Evolutionary conservation across 23 red algal species (phyloP).

Genomic region (Agarophyton chilense): DNA sequence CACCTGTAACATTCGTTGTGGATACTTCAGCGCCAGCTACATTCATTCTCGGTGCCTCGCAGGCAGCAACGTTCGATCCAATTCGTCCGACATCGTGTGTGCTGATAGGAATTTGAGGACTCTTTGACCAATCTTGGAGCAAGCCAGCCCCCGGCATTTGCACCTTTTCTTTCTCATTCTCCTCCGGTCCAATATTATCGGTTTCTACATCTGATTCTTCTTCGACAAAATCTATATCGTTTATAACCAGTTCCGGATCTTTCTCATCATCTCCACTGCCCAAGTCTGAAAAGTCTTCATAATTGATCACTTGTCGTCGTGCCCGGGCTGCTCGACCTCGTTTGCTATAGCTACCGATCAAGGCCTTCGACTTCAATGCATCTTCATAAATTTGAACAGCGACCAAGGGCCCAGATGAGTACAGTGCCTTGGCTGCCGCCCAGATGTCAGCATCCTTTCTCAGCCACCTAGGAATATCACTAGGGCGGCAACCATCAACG

Average conservation of each 20-base stretch:
- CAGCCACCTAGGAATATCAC: conserved; percentile 37
- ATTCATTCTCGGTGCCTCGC: neutral
- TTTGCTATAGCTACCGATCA: conserved; percentile 42
- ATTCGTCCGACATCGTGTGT: too few relatives aligned
- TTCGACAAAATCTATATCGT: neutral
- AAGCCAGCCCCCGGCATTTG: neutral
- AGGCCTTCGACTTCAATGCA: conserved; percentile 17
- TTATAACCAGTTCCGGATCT: conserved; percentile 5
- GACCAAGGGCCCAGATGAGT: neutral
- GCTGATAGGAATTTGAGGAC: too few relatives aligned
- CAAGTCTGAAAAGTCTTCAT: neutral
- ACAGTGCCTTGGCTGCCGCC: conserved; percentile 31
- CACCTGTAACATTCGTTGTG: neutral
- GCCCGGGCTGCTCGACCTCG: conserved; percentile 26
- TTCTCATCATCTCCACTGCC: conserved; percentile 39
- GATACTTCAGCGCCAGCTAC: neutral
- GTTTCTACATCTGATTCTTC: conserved; percentile 23
- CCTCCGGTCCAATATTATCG: neutral
- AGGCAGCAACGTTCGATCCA: neutral
- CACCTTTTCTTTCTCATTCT: neutral
- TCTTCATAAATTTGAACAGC: conserved; percentile 41
- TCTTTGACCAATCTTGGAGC: conserved; percentile 10
- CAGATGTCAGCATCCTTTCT: conserved; percentile 37
- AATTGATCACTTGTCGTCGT: conserved; percentile 30
- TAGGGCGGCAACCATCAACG: conserved; percentile 1